A percentile compares a stretch with the other conserved stretches of the same genome.
These are phyloP conservation scores for Lentinula guzmanii DNA, from an alignment of 768 basidiomycete species.

Conservation along the genomic window DNA sequence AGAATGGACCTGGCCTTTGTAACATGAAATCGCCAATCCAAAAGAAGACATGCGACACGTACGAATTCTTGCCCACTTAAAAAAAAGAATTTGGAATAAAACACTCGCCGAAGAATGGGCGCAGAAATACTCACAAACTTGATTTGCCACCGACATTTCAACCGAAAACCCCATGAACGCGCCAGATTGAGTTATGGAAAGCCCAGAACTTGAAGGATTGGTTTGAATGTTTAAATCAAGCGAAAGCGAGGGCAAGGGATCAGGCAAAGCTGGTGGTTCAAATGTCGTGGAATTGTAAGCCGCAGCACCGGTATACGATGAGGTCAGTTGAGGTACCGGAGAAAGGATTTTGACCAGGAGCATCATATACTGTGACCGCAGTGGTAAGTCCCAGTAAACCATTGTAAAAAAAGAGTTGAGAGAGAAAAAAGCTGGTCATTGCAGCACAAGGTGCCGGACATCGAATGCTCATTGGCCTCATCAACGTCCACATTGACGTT, in stretches of 20 bases:
- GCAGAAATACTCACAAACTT: constrained; percentile 38
- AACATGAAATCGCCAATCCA: background rate
- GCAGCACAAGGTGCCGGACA: background rate
- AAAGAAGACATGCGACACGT: constrained; percentile 18
- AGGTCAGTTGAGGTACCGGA: constrained; percentile 25
- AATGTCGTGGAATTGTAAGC: constrained; percentile 51
- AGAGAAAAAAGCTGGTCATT: background rate
- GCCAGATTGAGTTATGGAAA: constrained; percentile 32
- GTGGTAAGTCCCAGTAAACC: background rate
- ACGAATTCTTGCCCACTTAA: constrained; percentile 47
- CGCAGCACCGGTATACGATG: constrained; percentile 42
- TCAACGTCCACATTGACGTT: no score
- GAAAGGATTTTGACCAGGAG: constrained; percentile 3
- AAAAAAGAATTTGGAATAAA: background rate
- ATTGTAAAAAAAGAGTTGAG: background rate
- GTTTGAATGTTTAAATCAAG: constrained; percentile 40
- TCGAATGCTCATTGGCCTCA: no score
- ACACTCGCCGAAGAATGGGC: background rate
- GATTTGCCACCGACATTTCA: constrained; percentile 57
- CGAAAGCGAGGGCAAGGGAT: constrained; percentile 31
- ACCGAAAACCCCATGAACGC: constrained; percentile 52
- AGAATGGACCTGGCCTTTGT: constrained; percentile 17
- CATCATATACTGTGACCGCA: constrained; percentile 5
- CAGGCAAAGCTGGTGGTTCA: constrained; percentile 45
- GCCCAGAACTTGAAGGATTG: constrained; percentile 18